Percentiles rank a stretch among this genome's conserved stretches.
Conservation (phyloP, 2,329 filamentous ascomycete genomes). For the Venturia effusa region DNA sequence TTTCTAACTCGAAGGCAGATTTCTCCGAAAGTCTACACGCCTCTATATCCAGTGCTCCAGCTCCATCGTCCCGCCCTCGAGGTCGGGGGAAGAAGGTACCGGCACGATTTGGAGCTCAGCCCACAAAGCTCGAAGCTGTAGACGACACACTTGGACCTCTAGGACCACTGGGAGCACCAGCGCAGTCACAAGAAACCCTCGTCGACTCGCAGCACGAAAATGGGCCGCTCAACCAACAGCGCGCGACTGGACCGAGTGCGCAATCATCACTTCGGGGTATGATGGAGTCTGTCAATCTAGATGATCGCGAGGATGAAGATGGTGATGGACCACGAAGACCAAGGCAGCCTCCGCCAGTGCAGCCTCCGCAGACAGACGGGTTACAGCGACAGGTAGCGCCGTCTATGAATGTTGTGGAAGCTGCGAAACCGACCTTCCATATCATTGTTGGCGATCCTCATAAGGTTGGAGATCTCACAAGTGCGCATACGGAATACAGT, state of each 20-base stretch:
- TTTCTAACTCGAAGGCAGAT: not conserved
- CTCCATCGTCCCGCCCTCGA: not conserved
- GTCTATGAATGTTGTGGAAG: constrained; percentile 85
- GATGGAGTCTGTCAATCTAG: constrained; percentile 59
- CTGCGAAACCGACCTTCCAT: constrained; percentile 80
- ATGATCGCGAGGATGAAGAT: constrained; percentile 49
- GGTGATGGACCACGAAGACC: constrained; percentile 29
- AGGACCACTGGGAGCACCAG: constrained; percentile 50
- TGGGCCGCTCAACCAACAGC: not conserved
- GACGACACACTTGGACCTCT: constrained; percentile 68
- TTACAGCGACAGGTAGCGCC: constrained; percentile 48
- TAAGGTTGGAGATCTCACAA: constrained; percentile 94
- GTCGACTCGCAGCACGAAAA: not conserved
- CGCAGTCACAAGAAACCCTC: constrained; percentile 19
- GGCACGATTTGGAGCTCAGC: constrained; percentile 42
- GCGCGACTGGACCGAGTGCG: not conserved
- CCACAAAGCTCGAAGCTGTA: constrained; percentile 67
- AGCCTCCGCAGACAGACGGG: constrained; percentile 29
- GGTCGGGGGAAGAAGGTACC: not conserved
- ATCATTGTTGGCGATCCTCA: constrained; percentile 93
- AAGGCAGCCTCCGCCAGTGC: constrained; percentile 54
- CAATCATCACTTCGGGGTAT: constrained; percentile 37
- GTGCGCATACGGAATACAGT: constrained; percentile 94
- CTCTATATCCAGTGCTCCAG: not conserved
- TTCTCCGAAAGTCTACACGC: not conserved